Evolutionary conservation across 352 stramenopile species (phyloP).

Genomic region (Sclerospora graminicola): DNA sequence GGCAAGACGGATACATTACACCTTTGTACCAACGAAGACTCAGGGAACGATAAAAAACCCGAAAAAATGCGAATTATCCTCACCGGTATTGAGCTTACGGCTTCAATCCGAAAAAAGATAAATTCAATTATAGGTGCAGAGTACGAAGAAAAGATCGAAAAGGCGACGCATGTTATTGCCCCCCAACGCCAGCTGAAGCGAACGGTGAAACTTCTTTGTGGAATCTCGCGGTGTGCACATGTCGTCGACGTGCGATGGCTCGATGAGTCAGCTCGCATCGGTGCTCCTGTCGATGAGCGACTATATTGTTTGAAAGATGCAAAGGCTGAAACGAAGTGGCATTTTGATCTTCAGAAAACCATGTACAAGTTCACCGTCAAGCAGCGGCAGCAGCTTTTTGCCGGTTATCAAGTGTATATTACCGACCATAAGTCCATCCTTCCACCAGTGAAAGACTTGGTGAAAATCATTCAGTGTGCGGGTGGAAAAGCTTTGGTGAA

Average conservation of each 20-base stretch:
- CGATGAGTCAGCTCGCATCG: conserved; percentile 35
- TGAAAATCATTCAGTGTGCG: conserved; percentile 44
- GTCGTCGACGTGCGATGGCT: conserved; percentile 51
- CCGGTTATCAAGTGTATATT: conserved; percentile 31
- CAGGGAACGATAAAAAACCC: conserved; percentile 4
- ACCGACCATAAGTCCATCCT: conserved; percentile 41
- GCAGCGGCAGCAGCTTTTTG: conserved; percentile 28
- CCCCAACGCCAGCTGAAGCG: conserved; percentile 36
- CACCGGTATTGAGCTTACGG: conserved; percentile 36
- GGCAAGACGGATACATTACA: conserved; percentile 16
- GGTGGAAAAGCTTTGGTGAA: conserved; percentile 25
- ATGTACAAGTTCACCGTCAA: conserved; percentile 31
- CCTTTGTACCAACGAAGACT: conserved; percentile 7
- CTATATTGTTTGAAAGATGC: conserved; percentile 32
- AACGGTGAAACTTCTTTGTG: conserved; percentile 51
- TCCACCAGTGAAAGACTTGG: conserved; percentile 34
- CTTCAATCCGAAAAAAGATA: conserved; percentile 33
- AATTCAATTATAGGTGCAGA: conserved; percentile 25
- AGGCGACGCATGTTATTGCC: conserved; percentile 38
- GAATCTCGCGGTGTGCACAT: conserved; percentile 39
- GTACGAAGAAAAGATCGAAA: conserved; percentile 36
- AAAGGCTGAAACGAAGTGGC: conserved; percentile 36
- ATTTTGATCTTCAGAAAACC: conserved; percentile 33
- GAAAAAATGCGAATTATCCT: conserved; percentile 31
- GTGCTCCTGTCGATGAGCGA: conserved; percentile 23